Conservation (phyloP, 163 green algal genomes). For the Prototheca wickerhamii region DNA sequence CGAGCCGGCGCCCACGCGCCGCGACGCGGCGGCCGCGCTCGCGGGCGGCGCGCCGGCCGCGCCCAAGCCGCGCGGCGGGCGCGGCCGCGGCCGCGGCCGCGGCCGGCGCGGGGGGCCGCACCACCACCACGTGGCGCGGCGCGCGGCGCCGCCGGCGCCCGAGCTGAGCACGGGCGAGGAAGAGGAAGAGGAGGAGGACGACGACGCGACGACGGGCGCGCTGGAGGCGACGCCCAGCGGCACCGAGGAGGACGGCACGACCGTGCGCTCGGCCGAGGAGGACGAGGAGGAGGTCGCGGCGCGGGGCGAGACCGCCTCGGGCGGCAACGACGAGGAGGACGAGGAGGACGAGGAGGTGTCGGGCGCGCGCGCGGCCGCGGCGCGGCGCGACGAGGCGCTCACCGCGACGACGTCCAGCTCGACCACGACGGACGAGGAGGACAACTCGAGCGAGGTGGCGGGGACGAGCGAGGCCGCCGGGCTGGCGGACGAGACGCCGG, state of each 20-base stretch:
- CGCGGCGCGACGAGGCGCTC: no score
- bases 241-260: constrained; percentile 13
- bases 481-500: no score
- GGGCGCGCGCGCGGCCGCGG: no score
- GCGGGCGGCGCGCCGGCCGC: not conserved
- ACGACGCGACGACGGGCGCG: not conserved
- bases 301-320: no score
- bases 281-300: constrained; percentile 22
- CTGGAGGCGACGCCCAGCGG: constrained; percentile 1
- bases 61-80: not conserved
- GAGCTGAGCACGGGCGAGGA: constrained; percentile 3
- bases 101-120: constrained; percentile 1
- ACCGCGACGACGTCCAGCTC: no score
- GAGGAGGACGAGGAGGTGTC: no score
- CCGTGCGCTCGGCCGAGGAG: constrained; percentile 25
- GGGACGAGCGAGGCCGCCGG: no score
- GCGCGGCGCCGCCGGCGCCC: not conserved
- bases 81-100: constrained; percentile 6
- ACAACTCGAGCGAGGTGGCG: no score
- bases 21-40: constrained; percentile 1
- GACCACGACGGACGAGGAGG: no score
- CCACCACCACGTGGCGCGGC: constrained; percentile 2
- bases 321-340: no score
- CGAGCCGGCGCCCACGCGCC: not conserved
- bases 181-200: constrained; percentile 1